Base-by-base conservation (phyloP, 169 alveolate species). In the Plasmodium inui region DNA sequence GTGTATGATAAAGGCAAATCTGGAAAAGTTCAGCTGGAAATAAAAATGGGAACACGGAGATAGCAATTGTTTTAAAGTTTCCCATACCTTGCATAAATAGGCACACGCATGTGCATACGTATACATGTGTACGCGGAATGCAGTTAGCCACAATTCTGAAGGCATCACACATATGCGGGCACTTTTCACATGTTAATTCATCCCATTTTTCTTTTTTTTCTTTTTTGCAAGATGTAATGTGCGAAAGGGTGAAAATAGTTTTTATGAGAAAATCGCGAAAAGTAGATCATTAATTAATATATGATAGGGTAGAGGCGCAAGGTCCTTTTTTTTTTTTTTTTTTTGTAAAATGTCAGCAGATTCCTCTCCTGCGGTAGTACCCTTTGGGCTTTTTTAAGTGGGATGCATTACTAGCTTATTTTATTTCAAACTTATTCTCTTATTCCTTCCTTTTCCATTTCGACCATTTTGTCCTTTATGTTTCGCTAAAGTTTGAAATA, bases 171-270 rank as follows among this genome's bases (percentile, higher is more conserved):
- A 67, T 67, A 67, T 67, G 76, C 32, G 76, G 74, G 37, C 34
- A 67, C 76, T 67, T 67, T 67, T 67, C 30, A 67, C 39, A 67
- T 67, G n/a, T 22, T 61, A 61, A 10, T 61, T 67, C 76, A 67
- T 26, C 12, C 30, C 76, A 7, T 67, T 67, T 67, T 67, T 67
- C 22, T 67, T 67, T 67, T 26, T 67, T 3, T 67, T 67, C 37
- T 67, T 67, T 67, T 67, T 67, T 67, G 17, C 76, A 67, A 67
- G 76, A 67, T 67, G 74, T 61, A 17, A 61, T 61, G 37, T 67
- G 34, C 76, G 37, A 67, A 67, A 67, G 37, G 37, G 19, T 67
- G 76, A 67, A 67, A 67, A 67, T 26, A 8, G 41, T 67, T 67
- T 67, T 67, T 67, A 28, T 67, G 76, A 22, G 76, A 28, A 67